phyloP scores from a whole-genome alignment of 257 asterid species.

The Lithospermum erythrorhizon region DNA sequence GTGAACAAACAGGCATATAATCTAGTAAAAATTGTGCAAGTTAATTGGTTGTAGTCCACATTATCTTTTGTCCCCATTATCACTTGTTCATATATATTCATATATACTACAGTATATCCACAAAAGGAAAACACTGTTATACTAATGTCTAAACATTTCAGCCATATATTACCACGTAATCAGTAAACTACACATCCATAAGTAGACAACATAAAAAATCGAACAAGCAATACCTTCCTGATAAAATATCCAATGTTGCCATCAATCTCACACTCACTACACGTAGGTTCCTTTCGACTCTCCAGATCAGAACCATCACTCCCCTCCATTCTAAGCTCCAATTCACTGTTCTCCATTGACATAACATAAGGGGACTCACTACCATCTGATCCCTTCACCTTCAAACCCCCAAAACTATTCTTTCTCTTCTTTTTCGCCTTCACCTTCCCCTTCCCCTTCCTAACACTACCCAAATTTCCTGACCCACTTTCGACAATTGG shows the following conservation, averaged over 20 bases:
- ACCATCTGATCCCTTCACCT: neutral
- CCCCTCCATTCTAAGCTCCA: neutral
- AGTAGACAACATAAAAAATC: neutral
- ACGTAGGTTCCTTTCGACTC: neutral
- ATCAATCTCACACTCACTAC: neutral
- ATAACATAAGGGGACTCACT: neutral
- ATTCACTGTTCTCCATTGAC: neutral
- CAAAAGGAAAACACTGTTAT: neutral
- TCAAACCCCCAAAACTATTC: neutral
- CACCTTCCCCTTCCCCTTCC: neutral
- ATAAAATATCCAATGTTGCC: neutral
- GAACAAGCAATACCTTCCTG: neutral
- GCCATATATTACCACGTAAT: neutral
- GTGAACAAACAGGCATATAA: no score
- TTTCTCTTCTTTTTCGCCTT: neutral
- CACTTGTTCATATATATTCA: neutral
- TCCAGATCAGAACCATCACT: neutral
- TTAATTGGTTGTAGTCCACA: no score
- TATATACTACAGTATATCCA: neutral
- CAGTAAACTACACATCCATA: neutral
- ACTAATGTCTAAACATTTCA: neutral
- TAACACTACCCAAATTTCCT: slow-evolving; percentile 10
- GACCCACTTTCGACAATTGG: slow-evolving; percentile 1
- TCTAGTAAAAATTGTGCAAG: no score
- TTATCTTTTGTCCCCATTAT: neutral